Percentiles rank a stretch among this genome's conserved stretches.
These are phyloP conservation scores for Talaromyces ruber DNA, from an alignment of 495 filamentous ascomycete species.

Conservation along the genomic window DNA sequence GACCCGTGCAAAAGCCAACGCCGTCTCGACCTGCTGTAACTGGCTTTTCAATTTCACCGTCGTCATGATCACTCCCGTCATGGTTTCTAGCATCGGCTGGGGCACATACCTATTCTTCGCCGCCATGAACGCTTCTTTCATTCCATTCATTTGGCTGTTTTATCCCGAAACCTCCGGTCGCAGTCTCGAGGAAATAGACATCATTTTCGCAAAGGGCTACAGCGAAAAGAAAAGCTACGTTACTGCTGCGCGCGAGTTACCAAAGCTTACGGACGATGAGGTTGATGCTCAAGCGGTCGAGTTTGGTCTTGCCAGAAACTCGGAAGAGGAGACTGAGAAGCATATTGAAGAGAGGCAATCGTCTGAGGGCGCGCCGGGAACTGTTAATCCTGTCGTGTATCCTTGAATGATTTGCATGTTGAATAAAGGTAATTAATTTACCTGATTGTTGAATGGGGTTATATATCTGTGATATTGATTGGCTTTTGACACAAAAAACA, in stretches of 20 bases:
- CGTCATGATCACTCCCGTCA: conserved; percentile 74
- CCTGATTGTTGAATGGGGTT: not conserved
- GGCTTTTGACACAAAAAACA: not conserved
- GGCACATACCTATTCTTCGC: conserved; percentile 77
- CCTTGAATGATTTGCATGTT: not conserved
- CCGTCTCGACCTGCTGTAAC: conserved; percentile 66
- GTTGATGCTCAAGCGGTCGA: conserved; percentile 58
- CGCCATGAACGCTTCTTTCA: conserved; percentile 56
- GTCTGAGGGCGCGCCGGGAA: not conserved
- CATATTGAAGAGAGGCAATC: not conserved
- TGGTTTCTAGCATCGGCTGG: conserved; percentile 61
- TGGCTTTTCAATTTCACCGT: conserved; percentile 78
- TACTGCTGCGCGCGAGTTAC: conserved; percentile 58
- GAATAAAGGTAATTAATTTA: not conserved
- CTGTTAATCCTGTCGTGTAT: not conserved
- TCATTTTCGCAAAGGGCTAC: conserved; percentile 73
- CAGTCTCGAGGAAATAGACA: conserved; percentile 71
- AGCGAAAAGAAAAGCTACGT: conserved; percentile 70
- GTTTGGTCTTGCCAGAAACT: conserved; percentile 17
- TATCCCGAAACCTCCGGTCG: conserved; percentile 66
- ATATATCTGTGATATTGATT: not conserved
- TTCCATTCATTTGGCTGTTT: conserved; percentile 72
- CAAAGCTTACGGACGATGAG: conserved; percentile 54
- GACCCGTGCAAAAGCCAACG: conserved; percentile 68
- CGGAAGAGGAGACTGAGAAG: not conserved